These are phyloP conservation scores for Podaxis sp. DNA, from an alignment of 768 basidiomycete species.

Conservation along the genomic window DNA sequence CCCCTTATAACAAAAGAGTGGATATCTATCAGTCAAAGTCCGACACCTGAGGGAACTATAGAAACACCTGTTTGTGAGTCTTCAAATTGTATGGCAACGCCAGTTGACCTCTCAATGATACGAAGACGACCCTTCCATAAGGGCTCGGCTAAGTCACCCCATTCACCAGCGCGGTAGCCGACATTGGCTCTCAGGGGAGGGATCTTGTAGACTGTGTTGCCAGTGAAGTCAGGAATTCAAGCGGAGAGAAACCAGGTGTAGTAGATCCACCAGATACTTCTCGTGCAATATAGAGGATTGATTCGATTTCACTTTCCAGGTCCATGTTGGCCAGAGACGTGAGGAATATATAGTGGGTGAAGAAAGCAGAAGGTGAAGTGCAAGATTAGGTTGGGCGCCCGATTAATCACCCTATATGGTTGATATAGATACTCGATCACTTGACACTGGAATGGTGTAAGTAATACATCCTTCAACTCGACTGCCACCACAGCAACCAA, in stretches of 20 bases:
- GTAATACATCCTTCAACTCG: too few relatives aligned
- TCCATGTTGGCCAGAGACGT: conserved; percentile 42
- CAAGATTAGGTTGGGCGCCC: neutral
- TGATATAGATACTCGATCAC: neutral
- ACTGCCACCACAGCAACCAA: neutral
- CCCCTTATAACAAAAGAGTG: conserved; percentile 36
- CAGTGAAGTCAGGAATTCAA: conserved; percentile 7
- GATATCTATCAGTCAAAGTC: neutral
- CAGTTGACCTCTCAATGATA: conserved; percentile 73
- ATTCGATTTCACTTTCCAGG: conserved; percentile 79
- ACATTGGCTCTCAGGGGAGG: conserved; percentile 84
- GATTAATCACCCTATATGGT: neutral
- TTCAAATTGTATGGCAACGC: conserved; percentile 76
- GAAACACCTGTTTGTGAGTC: conserved; percentile 72
- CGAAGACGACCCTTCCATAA: conserved; percentile 92
- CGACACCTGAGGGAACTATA: neutral
- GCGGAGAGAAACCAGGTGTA: conserved; percentile 4
- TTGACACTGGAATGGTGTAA: neutral
- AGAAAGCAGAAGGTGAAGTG: neutral
- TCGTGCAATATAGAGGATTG: conserved; percentile 84
- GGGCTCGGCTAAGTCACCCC: conserved; percentile 82
- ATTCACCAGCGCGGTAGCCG: conserved; percentile 89
- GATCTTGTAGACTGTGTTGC: conserved; percentile 85
- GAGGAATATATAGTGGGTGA: neutral
- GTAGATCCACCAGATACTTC: conserved; percentile 77